A percentile compares a stretch with the other conserved stretches of the same genome.
Conservation (phyloP, 768 basidiomycete genomes). For the Botryobasidium botryosum region DNA sequence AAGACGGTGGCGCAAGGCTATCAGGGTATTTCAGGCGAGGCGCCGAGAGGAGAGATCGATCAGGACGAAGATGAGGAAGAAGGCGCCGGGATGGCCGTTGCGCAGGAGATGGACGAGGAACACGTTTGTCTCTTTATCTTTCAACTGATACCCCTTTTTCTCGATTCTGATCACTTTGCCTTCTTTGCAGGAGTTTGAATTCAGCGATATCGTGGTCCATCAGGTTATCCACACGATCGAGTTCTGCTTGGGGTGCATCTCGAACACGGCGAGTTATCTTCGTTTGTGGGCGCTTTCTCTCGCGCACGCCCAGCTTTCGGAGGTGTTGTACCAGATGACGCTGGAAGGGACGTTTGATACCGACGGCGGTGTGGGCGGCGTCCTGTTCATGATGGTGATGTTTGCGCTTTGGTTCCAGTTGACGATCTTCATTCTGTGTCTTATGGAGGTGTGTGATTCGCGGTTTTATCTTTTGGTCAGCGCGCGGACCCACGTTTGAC, state of each 20-base stretch:
- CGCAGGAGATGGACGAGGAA: conserved; percentile 58
- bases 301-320: conserved; percentile 93
- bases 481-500: neutral
- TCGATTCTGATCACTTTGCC: conserved; percentile 17
- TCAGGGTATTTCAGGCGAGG: conserved; percentile 11
- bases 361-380: conserved; percentile 23
- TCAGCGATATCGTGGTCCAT: conserved; percentile 89
- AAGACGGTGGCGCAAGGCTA: conserved; percentile 74
- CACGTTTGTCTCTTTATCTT: conserved; percentile 35
- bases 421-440: conserved; percentile 66
- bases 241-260: conserved; percentile 97
- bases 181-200: conserved; percentile 59
- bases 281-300: conserved; percentile 96
- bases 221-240: conserved; percentile 99
- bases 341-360: conserved; percentile 28
- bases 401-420: conserved; percentile 67
- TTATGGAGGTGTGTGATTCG: conserved; percentile 76
- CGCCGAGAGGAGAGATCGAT: conserved; percentile 21
- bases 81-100: conserved; percentile 54
- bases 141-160: conserved; percentile 10
- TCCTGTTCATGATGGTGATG: conserved; percentile 45
- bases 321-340: conserved; percentile 85
- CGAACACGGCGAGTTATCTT: conserved; percentile 86
- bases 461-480: conserved; percentile 7
- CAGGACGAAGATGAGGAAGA: conserved; percentile 63